Conservation (phyloP, 1,139 yeast genomes). For the Yamadazyma siamensis region DNA sequence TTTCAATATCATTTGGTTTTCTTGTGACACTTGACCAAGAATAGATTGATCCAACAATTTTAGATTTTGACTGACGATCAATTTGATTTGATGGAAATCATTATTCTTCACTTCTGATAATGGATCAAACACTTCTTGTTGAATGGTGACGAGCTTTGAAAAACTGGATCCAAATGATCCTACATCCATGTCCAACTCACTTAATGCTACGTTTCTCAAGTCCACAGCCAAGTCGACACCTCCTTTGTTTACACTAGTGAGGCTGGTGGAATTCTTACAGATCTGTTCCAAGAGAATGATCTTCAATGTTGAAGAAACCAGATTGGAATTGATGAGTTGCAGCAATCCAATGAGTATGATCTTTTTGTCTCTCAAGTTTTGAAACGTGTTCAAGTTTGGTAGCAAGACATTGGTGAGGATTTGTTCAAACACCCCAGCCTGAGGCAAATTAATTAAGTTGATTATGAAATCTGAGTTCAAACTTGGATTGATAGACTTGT, state of each 20-base stretch:
- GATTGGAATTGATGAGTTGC: constrained; percentile 37
- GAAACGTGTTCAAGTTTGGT: constrained; percentile 63
- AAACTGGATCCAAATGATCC: constrained; percentile 81
- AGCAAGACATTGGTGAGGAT: constrained; percentile 62
- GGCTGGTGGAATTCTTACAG: constrained; percentile 40
- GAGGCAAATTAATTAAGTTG: constrained; percentile 59
- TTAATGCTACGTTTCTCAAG: constrained; percentile 20
- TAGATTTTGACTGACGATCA: constrained; percentile 26
- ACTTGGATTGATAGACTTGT: constrained; percentile 15
- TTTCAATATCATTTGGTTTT: constrained; percentile 17
- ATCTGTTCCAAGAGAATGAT: constrained; percentile 52
- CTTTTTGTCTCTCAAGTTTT: constrained; percentile 71
- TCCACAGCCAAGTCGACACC: constrained; percentile 5
- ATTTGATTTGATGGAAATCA: constrained; percentile 30
- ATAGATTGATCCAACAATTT: constrained; percentile 31
- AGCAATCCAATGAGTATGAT: constrained; percentile 72
- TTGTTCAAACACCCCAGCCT: constrained; percentile 62
- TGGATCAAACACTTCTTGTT: constrained; percentile 66
- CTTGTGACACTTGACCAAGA: constrained; percentile 26
- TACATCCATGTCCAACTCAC: constrained; percentile 61
- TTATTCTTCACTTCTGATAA: constrained; percentile 41
- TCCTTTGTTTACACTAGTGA: constrained; percentile 32
- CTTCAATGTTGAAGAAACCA: constrained; percentile 35
- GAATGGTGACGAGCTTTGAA: constrained; percentile 67
- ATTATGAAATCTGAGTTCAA: constrained; percentile 52